Base-by-base conservation (phyloP, 768 basidiomycete genomes). In the Trametes meyenii region DNA sequence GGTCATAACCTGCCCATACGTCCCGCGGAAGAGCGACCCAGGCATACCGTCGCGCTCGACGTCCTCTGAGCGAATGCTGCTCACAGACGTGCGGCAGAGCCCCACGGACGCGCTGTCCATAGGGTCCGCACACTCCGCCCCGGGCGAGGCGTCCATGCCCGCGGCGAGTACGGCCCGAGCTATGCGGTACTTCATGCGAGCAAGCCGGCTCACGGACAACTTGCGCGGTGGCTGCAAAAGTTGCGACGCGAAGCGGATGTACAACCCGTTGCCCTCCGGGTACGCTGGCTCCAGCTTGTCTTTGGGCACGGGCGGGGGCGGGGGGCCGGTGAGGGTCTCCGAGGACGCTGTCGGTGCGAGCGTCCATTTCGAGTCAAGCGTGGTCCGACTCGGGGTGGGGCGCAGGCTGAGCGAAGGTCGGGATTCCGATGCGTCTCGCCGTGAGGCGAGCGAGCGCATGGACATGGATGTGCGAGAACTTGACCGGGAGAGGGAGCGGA, bases 1-100 rank as follows among this genome's bases (percentile, higher is more conserved):
- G 23, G 67, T 60, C 72, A 74, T 73, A 51, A 80, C 65, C 66
- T 79, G 78, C 11, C 78, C 78, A 63, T 78, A 79, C 19, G 78
- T 79, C 24, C 78, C 78, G 24, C 75, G 73, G 64, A 77, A 80
- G 53, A 80, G 65, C 29, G 76, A 69, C 43, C 70, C 67, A n/a
- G 70, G 60, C 50, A 49, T n/a, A 16, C 60, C 62, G 33, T 50
- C 19, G 10, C 61, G 63, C 57, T 58, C 68, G 21, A 70, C 52
- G 51, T 65, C 55, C 50, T 58, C 64, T 44, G 63, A 61, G 36
- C 49, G 59, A 24, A 67, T 61, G 56, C 66, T 66, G 51, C 66
- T 52, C 26, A 66, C 39, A 39, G 66, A 64, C 53, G 35, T 55
- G 45, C 58, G 55, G 26, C 8, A 29, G 29, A 17, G 35, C 49